phyloP scores from a whole-genome alignment of 192 early-diverging fungal genomes.

The Rhizophagus clarus region DNA sequence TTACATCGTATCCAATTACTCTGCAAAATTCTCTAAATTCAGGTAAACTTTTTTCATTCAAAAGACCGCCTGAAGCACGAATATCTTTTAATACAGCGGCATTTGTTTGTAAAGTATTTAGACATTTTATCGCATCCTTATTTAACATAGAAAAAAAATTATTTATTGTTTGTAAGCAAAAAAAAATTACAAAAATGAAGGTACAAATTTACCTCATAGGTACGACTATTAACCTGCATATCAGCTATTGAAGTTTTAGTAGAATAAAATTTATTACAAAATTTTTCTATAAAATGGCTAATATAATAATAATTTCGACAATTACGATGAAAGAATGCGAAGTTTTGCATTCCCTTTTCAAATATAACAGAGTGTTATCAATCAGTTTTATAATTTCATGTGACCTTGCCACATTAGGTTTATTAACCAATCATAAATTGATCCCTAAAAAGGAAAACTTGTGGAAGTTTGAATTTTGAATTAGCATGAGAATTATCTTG shows the following conservation, averaged over 20 bases:
- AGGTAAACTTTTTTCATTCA: slow-evolving; percentile 63
- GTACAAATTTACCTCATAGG: neutral
- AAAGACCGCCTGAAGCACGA: slow-evolving; percentile 62
- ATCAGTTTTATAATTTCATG: too few species aligned
- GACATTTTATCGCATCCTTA: slow-evolving; percentile 74
- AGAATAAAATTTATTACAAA: neutral
- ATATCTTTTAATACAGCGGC: slow-evolving; percentile 71
- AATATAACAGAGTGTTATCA: too few species aligned
- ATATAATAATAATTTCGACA: neutral
- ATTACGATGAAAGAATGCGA: too few species aligned
- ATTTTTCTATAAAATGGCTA: neutral
- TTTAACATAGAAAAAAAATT: neutral
- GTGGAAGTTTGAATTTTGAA: too few species aligned
- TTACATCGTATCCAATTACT: slow-evolving; percentile 76
- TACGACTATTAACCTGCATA: neutral
- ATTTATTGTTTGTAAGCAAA: neutral
- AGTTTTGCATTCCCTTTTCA: too few species aligned
- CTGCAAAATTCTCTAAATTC: slow-evolving; percentile 68
- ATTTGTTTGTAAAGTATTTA: slow-evolving; percentile 90
- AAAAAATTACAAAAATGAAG: neutral
- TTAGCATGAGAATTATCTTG: too few species aligned
- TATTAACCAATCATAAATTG: too few species aligned
- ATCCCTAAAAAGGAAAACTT: too few species aligned
- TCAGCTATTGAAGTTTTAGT: neutral
- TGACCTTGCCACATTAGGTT: too few species aligned